Evolutionary conservation across 108 stramenopile species (phyloP), one percentile per base, ranked within the genome.

Genomic region (Pseudonitzschia delicatissima): DNA sequence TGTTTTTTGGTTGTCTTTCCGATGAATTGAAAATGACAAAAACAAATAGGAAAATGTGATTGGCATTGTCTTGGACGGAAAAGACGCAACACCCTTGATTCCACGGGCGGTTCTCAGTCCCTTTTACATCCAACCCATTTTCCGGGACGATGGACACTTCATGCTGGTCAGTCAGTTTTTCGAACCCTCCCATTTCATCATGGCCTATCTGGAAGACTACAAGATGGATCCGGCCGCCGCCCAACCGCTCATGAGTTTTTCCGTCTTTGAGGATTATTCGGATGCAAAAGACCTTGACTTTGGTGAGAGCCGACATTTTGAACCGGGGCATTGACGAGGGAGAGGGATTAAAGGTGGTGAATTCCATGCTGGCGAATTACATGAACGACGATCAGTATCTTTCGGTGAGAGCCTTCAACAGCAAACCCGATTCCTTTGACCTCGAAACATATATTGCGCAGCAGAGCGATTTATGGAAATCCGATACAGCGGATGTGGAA

Each of bases 171-270:
- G 82, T 59, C 88, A 93, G 74, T 93, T 90, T 64, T 83, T 86
- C 69, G 60, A 74, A 61, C 88, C 88, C 15, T 68, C 69, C 51
- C 77, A 88, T 64, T 93, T 93, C 68, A 63, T 90, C 6, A 68
- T 93, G 58, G 88, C 92, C 6, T 86, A 85, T 64, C 66, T 93
- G 1, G 92, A 93, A 64, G 92, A 93, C 62, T 93, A 90, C 69
- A 87, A 85, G 53, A 87, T 87, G 83, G 92, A 93, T 79, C 92
- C 92, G 6, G 47, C 77, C 21, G 57, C 67, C 27, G 92, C 92
- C 0, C 82, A 86, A n/a, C 92, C 92, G 5, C 73, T 93, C 25
- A 20, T 93, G 25, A 87, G 88, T 2, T 86, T 88, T 65, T 78
- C 77, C 52, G 76, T 93, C 23, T 93, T 90, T 73, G 84, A 90